A percentile compares a stretch with the other conserved stretches of the same genome.
These are phyloP conservation scores for Colletotrichum sp. DNA, from an alignment of 2,329 filamentous ascomycete genomes.

Conservation along the genomic window DNA sequence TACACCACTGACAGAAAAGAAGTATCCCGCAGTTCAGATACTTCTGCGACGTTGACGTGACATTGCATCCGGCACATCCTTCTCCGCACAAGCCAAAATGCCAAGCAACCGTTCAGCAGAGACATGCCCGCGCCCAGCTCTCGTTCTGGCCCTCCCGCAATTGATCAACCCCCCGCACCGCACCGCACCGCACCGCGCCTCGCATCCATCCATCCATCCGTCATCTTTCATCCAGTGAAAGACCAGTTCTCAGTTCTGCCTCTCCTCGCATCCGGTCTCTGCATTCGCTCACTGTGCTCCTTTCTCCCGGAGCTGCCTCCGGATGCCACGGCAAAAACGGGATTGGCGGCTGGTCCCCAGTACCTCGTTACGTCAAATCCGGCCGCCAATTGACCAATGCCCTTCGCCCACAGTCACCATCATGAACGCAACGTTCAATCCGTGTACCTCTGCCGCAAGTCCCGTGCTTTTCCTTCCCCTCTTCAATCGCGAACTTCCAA, in stretches of 20 bases:
- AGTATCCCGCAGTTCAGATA: neutral
- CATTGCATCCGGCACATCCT: neutral
- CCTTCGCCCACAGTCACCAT: neutral
- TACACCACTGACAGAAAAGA: neutral
- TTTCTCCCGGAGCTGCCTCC: neutral
- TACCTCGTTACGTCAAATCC: neutral
- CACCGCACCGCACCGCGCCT: neutral
- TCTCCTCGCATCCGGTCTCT: neutral
- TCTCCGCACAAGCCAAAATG: neutral
- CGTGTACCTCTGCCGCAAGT: neutral
- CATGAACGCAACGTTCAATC: neutral
- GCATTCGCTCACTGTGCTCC: neutral
- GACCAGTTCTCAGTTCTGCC: neutral
- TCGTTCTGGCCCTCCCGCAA: neutral
- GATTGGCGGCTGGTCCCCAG: neutral
- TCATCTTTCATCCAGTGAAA: neutral
- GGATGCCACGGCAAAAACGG: neutral
- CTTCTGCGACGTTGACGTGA: neutral
- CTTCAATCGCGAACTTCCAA: neutral
- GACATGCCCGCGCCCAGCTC: neutral
- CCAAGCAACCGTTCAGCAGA: neutral
- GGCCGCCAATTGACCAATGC: neutral
- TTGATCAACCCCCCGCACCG: neutral
- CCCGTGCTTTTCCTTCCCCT: neutral
- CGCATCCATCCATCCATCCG: neutral